Conservation (phyloP, 2,329 filamentous ascomycete species). For the Aureobasidium mangrovei region DNA sequence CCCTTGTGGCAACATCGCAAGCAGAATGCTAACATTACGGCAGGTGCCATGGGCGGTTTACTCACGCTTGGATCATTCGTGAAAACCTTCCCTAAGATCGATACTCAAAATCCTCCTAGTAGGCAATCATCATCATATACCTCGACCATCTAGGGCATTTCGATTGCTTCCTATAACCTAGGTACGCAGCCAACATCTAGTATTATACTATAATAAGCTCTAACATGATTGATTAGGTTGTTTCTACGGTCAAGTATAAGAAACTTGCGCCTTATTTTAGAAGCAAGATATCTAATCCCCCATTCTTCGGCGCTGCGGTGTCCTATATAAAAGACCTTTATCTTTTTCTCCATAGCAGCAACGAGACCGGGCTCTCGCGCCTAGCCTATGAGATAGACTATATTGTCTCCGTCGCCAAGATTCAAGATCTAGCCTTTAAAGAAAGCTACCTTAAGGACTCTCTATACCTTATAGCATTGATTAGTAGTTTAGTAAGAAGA, state of each 20-base stretch:
- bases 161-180: constrained; percentile 41
- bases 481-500: no score
- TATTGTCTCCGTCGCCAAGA: constrained; percentile 21
- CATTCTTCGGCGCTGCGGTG: constrained; percentile 32
- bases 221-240: no score
- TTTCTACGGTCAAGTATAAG: no score
- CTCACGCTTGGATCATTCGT: constrained; percentile 35
- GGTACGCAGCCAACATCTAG: no score
- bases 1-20: neutral
- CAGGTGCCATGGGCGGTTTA: constrained; percentile 38
- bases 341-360: constrained; percentile 25
- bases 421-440: constrained; percentile 21
- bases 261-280: constrained; percentile 21
- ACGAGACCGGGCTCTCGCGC: constrained; percentile 27
- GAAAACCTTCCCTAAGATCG: constrained; percentile 34
- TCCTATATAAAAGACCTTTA: constrained; percentile 32
- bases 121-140: constrained; percentile 29
- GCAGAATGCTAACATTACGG: neutral
- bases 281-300: constrained; percentile 31
- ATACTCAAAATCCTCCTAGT: constrained; percentile 19
- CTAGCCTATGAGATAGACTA: constrained; percentile 33
- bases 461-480: constrained; percentile 22
- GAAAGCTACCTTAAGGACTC: constrained; percentile 26
- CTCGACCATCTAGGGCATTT: constrained; percentile 28
- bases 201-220: no score